A percentile compares a stretch with the other conserved stretches of the same genome.
Conservation (phyloP, 768 basidiomycete genomes). For the Boletellus emodensis region DNA sequence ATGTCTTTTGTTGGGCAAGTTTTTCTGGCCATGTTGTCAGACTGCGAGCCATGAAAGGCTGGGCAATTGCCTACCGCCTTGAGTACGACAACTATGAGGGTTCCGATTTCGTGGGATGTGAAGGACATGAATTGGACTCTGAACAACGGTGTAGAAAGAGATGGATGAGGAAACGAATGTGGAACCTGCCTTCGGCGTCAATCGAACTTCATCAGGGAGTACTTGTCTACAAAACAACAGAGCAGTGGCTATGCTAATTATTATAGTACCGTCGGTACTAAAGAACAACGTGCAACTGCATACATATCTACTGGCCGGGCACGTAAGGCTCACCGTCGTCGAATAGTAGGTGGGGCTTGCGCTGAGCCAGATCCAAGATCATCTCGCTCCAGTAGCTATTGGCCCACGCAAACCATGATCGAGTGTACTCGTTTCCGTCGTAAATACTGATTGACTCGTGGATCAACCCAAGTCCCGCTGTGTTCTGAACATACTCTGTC, state of each 20-base stretch:
- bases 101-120: constrained; percentile 77
- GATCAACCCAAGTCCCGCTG: constrained; percentile 68
- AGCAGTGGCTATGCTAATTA: constrained; percentile 19
- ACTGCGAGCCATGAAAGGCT: constrained; percentile 3
- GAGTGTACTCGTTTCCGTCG: constrained; percentile 52
- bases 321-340: constrained; percentile 50
- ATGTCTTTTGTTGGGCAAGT: constrained; percentile 85
- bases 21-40: constrained; percentile 52
- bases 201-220: constrained; percentile 14
- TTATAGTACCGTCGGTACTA: too few relatives aligned
- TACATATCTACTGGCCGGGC: constrained; percentile 39
- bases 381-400: constrained; percentile 84
- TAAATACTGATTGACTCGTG: constrained; percentile 73
- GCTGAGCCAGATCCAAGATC: constrained; percentile 68
- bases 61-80: constrained; percentile 70
- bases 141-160: background rate
- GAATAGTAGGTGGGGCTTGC: constrained; percentile 69
- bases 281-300: too few relatives aligned
- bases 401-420: constrained; percentile 81
- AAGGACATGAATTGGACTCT: constrained; percentile 45
- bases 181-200: constrained; percentile 19
- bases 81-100: constrained; percentile 87
- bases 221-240: constrained; percentile 7
- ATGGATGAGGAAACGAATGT: constrained; percentile 4
- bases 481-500: constrained; percentile 46